Evolutionary conservation across 176 grass and related monocot genomes (phyloP).

Genomic region (Rhynchospora breviuscula): DNA sequence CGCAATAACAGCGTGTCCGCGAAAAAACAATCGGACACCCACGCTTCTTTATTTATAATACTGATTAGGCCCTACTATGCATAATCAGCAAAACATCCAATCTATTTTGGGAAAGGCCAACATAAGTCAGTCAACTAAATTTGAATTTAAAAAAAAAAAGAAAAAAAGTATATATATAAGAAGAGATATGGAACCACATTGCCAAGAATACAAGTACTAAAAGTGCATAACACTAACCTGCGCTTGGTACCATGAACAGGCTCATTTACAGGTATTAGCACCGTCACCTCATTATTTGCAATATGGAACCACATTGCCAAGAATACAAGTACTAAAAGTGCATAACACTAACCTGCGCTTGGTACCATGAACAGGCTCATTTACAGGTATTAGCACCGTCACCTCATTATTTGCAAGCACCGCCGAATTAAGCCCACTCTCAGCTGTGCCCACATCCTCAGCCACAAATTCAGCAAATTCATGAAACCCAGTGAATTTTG

Average conservation of each 20-base stretch:
- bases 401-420: slow-evolving; percentile 91
- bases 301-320: background rate
- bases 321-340: background rate
- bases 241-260: slow-evolving; percentile 95
- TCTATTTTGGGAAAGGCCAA: background rate
- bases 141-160: too few species aligned
- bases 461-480: slow-evolving; percentile 96
- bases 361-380: slow-evolving; percentile 94
- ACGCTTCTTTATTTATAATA: too few species aligned
- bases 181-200: too few species aligned
- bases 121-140: background rate
- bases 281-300: slow-evolving; percentile 75
- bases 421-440: slow-evolving; percentile 91
- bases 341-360: slow-evolving; percentile 39
- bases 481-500: slow-evolving; percentile 75
- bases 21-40: too few species aligned
- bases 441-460: slow-evolving; percentile 76
- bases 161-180: too few species aligned
- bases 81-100: background rate
- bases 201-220: too few species aligned
- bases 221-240: background rate
- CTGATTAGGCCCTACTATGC: background rate
- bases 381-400: slow-evolving; percentile 67
- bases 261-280: slow-evolving; percentile 79
- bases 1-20: too few species aligned